phyloP scores from a whole-genome alignment of 1,284 basidiomycete species.

The Leccinum pallidistipes region DNA sequence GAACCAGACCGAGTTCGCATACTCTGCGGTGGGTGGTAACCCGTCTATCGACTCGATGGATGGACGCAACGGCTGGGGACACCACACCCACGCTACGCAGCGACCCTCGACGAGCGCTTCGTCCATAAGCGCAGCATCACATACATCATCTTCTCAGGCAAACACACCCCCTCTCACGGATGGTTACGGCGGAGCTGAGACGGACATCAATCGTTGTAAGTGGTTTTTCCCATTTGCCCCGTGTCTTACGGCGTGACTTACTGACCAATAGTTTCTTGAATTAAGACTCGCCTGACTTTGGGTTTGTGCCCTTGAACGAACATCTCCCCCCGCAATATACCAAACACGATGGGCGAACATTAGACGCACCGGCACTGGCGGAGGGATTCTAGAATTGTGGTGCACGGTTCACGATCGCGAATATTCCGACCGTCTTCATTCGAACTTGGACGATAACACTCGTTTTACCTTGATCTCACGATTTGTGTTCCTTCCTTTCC shows the following conservation, averaged over 20 bases:
- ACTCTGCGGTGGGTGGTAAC: slow-evolving; percentile 55
- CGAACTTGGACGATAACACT: slow-evolving; percentile 36
- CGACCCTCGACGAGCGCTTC: slow-evolving; percentile 76
- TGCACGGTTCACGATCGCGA: slow-evolving; percentile 27
- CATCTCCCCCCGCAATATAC: slow-evolving; percentile 65
- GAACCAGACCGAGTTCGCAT: slow-evolving; percentile 74
- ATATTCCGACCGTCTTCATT: slow-evolving; percentile 36
- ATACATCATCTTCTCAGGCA: slow-evolving; percentile 72
- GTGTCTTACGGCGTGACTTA: slow-evolving; percentile 32
- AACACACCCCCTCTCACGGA: slow-evolving; percentile 74
- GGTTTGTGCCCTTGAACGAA: slow-evolving; percentile 74
- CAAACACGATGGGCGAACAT: slow-evolving; percentile 55
- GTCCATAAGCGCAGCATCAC: slow-evolving; percentile 67
- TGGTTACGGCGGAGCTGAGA: slow-evolving; percentile 56
- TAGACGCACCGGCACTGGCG: slow-evolving; percentile 34
- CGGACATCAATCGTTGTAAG: slow-evolving; percentile 80
- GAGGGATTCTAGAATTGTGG: slow-evolving; percentile 33
- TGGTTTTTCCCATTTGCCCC: slow-evolving; percentile 30
- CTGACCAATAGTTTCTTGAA: slow-evolving; percentile 36
- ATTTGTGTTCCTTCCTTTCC: slow-evolving; percentile 25
- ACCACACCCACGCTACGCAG: slow-evolving; percentile 32
- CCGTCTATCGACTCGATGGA: slow-evolving; percentile 50
- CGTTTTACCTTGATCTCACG: slow-evolving; percentile 31
- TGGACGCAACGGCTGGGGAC: slow-evolving; percentile 47
- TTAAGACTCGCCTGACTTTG: slow-evolving; percentile 77